Percentiles rank a stretch among this genome's conserved stretches.
Conservation (phyloP, 2,329 filamentous ascomycete species). For the Cladosporium sp. region DNA sequence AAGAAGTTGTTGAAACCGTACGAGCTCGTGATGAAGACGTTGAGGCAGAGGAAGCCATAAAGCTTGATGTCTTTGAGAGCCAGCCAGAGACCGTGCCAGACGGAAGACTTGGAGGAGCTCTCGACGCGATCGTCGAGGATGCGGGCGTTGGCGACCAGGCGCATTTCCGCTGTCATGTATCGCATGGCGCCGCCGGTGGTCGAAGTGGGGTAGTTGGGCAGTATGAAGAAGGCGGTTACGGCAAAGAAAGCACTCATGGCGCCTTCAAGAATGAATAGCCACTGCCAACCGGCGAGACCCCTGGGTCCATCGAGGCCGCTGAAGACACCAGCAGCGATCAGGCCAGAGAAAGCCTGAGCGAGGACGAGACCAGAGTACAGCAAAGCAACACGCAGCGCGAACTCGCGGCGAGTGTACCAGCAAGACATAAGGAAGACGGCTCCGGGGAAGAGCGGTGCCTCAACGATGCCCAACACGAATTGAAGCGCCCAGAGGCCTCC, state of each 20-base stretch:
- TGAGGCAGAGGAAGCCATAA: neutral
- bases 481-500: constrained; percentile 35
- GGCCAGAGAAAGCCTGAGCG: constrained; percentile 3
- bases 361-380: constrained; percentile 22
- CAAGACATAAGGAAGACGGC: constrained; percentile 29
- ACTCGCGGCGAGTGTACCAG: constrained; percentile 35
- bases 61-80: constrained; percentile 9
- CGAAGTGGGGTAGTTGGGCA: constrained; percentile 60
- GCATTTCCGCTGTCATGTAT: constrained; percentile 47
- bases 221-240: constrained; percentile 52
- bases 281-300: constrained; percentile 12
- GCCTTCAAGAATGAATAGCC: constrained; percentile 10
- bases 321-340: constrained; percentile 9
- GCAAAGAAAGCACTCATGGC: constrained; percentile 56
- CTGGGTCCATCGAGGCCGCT: constrained; percentile 23
- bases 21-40: neutral
- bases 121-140: constrained; percentile 44
- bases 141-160: constrained; percentile 6
- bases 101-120: constrained; percentile 40
- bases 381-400: neutral
- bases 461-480: constrained; percentile 19
- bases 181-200: constrained; percentile 44
- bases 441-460: constrained; percentile 10
- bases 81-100: constrained; percentile 17
- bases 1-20: constrained; percentile 12